These are phyloP conservation scores for Diutina ranongensis DNA, from an alignment of 1,139 yeast genomes.

Conservation along the genomic window DNA sequence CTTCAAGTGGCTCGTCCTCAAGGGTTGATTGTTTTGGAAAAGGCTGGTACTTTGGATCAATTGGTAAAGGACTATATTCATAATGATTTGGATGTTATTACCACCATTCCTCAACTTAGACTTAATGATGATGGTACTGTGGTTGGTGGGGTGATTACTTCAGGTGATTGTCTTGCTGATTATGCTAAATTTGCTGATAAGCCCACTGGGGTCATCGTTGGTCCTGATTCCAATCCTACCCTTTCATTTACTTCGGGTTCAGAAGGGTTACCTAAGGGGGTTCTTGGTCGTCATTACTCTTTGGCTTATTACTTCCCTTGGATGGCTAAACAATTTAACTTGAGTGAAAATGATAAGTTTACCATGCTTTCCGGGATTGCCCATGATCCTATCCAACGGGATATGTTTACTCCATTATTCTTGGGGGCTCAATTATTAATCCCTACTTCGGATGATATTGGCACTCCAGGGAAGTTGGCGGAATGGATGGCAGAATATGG, in stretches of 20 bases:
- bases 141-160: slow-evolving; percentile 38
- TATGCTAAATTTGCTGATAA: slow-evolving; percentile 35
- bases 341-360: slow-evolving; percentile 72
- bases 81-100: slow-evolving; percentile 57
- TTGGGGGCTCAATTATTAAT: slow-evolving; percentile 87
- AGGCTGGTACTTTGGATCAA: slow-evolving; percentile 75
- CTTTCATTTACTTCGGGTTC: slow-evolving; percentile 96
- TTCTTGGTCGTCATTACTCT: slow-evolving; percentile 92
- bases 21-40: slow-evolving; percentile 79
- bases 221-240: slow-evolving; percentile 97
- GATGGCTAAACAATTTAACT: slow-evolving; percentile 83
- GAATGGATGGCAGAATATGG: slow-evolving; percentile 92
- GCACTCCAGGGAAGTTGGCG: slow-evolving; percentile 94
- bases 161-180: slow-evolving; percentile 39
- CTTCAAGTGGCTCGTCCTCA: slow-evolving; percentile 86
- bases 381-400: slow-evolving; percentile 98
- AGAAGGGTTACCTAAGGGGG: slow-evolving; percentile 98
- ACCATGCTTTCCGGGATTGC: slow-evolving; percentile 99
- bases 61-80: slow-evolving; percentile 68
- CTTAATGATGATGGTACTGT: slow-evolving; percentile 69
- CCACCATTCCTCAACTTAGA: slow-evolving; percentile 68
- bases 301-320: slow-evolving; percentile 96
- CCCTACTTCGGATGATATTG: slow-evolving; percentile 95
- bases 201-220: slow-evolving; percentile 84
- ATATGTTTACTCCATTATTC: slow-evolving; percentile 94